phyloP scores from a whole-genome alignment of 495 filamentous ascomycete genomes.

The Immersiella caudata region DNA sequence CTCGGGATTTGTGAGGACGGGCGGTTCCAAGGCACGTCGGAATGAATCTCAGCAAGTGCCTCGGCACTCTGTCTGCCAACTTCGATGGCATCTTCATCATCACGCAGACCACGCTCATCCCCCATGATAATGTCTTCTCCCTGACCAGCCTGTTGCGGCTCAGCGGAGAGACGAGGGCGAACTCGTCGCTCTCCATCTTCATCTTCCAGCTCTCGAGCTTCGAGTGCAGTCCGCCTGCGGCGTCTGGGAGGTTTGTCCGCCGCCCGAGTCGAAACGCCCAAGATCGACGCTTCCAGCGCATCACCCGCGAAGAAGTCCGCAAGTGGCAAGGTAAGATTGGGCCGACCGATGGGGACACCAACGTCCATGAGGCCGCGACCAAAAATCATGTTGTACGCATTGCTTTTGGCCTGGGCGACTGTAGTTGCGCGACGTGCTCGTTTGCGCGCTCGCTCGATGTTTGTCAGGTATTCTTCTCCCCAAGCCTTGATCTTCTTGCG shows the following conservation, averaged over 20 bases:
- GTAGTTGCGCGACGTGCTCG: constrained; percentile 18
- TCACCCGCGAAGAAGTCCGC: constrained; percentile 44
- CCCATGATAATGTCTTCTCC: constrained; percentile 4
- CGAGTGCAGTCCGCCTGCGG: constrained; percentile 27
- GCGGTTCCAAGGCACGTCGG: constrained; percentile 52
- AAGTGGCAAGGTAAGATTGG: constrained; percentile 40
- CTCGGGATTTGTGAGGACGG: constrained; percentile 44
- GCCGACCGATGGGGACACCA: constrained; percentile 34
- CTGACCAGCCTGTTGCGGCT: constrained; percentile 19
- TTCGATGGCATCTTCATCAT: constrained; percentile 37
- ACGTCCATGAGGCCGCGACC: constrained; percentile 46
- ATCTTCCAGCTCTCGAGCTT: constrained; percentile 32
- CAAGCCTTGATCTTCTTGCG: constrained; percentile 58
- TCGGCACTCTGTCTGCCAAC: constrained; percentile 42
- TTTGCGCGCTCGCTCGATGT: constrained; percentile 50
- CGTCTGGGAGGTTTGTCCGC: constrained; percentile 24
- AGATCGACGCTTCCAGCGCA: constrained; percentile 32
- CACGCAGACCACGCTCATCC: constrained; percentile 5
- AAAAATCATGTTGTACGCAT: constrained; percentile 49
- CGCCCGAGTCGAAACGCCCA: constrained; percentile 32
- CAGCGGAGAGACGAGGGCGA: constrained; percentile 35
- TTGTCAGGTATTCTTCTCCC: constrained; percentile 60
- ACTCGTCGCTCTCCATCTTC: constrained; percentile 33
- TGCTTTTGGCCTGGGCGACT: constrained; percentile 44
- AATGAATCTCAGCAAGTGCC: constrained; percentile 43